Evolutionary conservation across 257 asterid species (phyloP), one percentile per base, ranked within the genome.

Genomic region (Asclepias syriaca): DNA sequence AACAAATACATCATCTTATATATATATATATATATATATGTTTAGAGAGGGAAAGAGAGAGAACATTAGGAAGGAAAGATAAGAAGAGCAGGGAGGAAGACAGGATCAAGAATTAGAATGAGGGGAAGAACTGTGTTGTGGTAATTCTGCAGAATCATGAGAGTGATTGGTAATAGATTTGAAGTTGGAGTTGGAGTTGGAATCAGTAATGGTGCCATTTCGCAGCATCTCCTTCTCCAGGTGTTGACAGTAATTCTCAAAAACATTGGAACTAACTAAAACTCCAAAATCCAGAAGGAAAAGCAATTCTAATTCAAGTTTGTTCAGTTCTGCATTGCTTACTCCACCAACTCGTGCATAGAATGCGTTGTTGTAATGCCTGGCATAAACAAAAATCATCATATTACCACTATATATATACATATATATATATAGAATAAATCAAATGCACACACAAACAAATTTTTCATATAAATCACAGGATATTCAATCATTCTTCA

Each of bases 281-380:
- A 89, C 85, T 6, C 84, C 86, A 57, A 91, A 94, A 80, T 89
- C 96, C 61, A 91, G 65, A 66, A 85, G 73, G 78, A 91, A 89
- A n/a, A 91, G 93, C 37, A 94, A 69, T 74, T 94, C 96, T 32
- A 91, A 8, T 72, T 91, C 97, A 1, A 93, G 87, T 78, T 66
- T 86, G 81, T 91, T 91, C 51, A 93, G 65, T 70, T 93, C 96
- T 0, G 81, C 72, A 51, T 87, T 88, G 78, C 84, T 88, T 71
- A 91, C 91, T 74, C 97, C 98, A 49, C 97, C 98, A 66, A 89
- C 97, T 3, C 97, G 81, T 0, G 97, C 98, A 63, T 77, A 94
- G 64, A 91, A 87, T 34, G 95, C 95, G 53, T 91, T 94, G 86
- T 89, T 85, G 75, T 85, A 89, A 77, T 94, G 96, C 87, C 97